These are phyloP conservation scores for Tagetes erecta DNA, from an alignment of 129 eudicot genomes.

Conservation along the genomic window DNA sequence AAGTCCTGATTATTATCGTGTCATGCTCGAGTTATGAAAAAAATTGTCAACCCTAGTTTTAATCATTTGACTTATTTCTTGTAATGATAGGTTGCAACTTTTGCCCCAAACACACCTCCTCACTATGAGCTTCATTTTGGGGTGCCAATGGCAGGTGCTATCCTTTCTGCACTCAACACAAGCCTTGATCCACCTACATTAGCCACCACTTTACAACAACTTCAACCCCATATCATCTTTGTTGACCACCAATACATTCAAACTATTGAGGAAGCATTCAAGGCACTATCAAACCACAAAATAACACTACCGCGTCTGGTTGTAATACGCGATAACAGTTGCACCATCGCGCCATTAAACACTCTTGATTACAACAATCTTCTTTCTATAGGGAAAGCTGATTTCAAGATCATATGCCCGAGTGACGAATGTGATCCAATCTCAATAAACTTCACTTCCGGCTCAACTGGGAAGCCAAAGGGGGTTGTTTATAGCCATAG, in stretches of 20 bases:
- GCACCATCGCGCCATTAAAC: background rate
- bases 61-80: background rate
- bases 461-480: conserved; percentile 67
- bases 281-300: background rate
- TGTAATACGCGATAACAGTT: conserved; percentile 23
- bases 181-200: conserved; percentile 46
- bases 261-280: conserved; percentile 35
- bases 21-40: too few relatives aligned
- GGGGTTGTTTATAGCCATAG: conserved; percentile 75
- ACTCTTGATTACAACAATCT: conserved; percentile 40
- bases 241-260: conserved; percentile 42
- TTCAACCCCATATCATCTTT: conserved; percentile 49
- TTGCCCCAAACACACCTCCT: conserved; percentile 63
- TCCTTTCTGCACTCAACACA: conserved; percentile 60
- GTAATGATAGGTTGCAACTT: conserved; percentile 61
- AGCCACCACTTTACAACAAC: conserved; percentile 40
- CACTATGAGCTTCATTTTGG: conserved; percentile 75
- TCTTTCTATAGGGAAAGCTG: conserved; percentile 40
- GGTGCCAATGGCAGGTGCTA: conserved; percentile 74
- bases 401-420: conserved; percentile 48
- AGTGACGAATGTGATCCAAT: conserved; percentile 61
- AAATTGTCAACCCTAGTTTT: background rate
- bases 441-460: conserved; percentile 66
- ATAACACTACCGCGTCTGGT: conserved; percentile 32
- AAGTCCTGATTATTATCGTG: too few relatives aligned